Percentiles rank a stretch among this genome's conserved stretches.
Conservation (phyloP, 176 grass and related monocot species). For the Rhynchospora breviuscula region DNA sequence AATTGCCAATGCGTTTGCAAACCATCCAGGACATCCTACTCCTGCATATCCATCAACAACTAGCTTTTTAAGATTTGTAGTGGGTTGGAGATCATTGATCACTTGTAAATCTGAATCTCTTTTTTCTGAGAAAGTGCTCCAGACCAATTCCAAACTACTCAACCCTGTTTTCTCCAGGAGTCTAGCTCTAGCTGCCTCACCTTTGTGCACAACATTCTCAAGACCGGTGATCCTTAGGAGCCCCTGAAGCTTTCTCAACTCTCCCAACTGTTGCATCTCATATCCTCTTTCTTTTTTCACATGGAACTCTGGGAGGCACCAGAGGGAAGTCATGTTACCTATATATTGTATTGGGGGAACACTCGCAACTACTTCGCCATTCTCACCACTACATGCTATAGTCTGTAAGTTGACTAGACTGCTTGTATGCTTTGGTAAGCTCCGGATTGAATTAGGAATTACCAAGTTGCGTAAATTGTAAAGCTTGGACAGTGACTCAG, state of each 20-base stretch:
- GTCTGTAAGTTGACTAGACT: constrained; percentile 3
- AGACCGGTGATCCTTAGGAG: neutral
- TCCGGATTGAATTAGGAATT: neutral
- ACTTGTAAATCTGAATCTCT: neutral
- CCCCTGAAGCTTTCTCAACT: constrained; percentile 14
- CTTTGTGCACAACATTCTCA: constrained; percentile 5
- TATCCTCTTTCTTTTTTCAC: constrained; percentile 6
- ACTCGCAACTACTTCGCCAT: too few relatives aligned
- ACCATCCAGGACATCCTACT: neutral
- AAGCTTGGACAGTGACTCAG: constrained; percentile 7
- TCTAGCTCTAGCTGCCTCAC: neutral
- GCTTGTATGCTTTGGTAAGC: neutral
- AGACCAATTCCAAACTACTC: neutral
- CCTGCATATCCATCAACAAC: neutral
- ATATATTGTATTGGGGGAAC: neutral
- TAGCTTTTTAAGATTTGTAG: neutral
- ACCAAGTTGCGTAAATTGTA: neutral
- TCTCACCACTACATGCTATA: neutral
- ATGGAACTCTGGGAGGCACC: neutral
- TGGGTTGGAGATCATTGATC: constrained; percentile 4
- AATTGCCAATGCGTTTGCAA: neutral
- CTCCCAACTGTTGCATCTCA: constrained; percentile 3
- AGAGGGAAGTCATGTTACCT: neutral
- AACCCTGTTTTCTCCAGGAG: constrained; percentile 2
- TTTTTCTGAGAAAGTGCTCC: neutral